A percentile compares a stretch with the other conserved stretches of the same genome.
phyloP scores from a whole-genome alignment of 805 yeast genomes.

The Wickerhamiella hasegawae region DNA sequence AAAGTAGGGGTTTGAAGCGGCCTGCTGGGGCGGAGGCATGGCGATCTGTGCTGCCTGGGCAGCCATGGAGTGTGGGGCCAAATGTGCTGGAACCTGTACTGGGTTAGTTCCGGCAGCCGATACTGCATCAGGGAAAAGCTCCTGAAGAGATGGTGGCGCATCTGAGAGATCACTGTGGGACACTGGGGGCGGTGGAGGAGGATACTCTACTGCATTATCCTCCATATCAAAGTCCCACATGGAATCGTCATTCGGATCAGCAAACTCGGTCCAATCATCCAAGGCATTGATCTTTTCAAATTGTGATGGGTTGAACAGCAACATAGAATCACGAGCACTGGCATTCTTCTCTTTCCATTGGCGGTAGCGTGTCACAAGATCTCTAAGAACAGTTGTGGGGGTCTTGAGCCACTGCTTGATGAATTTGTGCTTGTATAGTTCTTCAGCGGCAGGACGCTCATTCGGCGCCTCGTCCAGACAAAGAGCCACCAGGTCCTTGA shows the following conservation, averaged over 20 bases:
- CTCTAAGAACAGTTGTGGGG: conserved; percentile 49
- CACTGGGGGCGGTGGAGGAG: not conserved
- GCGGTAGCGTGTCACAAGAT: conserved; percentile 40
- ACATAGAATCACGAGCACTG: conserved; percentile 27
- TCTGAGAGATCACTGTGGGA: conserved; percentile 20
- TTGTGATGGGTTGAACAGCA: conserved; percentile 2
- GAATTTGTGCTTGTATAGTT: conserved; percentile 56
- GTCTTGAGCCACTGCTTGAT: conserved; percentile 44
- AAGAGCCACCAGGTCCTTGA: conserved; percentile 79
- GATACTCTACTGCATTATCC: not conserved
- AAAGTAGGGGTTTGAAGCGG: too few species aligned
- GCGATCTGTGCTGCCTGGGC: not conserved
- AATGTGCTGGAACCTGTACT: not conserved
- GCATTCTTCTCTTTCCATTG: conserved; percentile 43
- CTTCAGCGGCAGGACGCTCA: conserved; percentile 79
- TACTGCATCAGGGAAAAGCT: conserved; percentile 30
- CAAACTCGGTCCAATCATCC: not conserved
- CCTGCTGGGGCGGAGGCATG: too few species aligned
- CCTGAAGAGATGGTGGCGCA: conserved; percentile 58
- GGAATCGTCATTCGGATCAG: conserved; percentile 10
- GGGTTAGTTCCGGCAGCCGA: not conserved
- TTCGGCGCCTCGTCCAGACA: conserved; percentile 90
- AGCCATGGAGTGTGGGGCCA: not conserved
- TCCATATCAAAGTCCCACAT: conserved; percentile 19
- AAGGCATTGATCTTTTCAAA: not conserved